Evolutionary conservation across 2,329 filamentous ascomycete genomes (phyloP), one percentile per base, ranked within the genome.

Genomic region (Scytalidium sp.): DNA sequence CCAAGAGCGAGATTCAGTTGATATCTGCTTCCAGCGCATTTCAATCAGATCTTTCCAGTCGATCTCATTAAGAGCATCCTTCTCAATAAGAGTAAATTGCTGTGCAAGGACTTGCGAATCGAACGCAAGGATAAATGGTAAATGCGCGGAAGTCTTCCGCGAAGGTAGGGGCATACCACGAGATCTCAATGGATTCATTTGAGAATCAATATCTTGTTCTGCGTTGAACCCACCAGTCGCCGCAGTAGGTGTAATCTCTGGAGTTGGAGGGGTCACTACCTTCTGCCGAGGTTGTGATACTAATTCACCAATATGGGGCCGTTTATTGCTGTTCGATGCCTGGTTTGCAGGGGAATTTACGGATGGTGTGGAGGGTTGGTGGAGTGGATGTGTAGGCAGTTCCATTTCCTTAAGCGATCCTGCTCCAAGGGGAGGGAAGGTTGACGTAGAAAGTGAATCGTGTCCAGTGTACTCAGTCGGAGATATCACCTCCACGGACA

Each of bases 1-100:
- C 89, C 89, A 94, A 19, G 90, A 89, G 47, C 84, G 80, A 29
- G 83, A 80, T 52, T 85, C 75, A 45, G 78, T 83, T 43, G 79
- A 80, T 15, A 80, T 77, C 58, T 90, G 83, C 64, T 88, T 90
- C 88, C 89, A 93, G 45, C 82, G 82, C 77, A 94, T 85, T 48
- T 91, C 87, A 48, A 93, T 88, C 11, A 94, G 75, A 58, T 94
- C 89, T 64, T 88, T 90, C 89, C 89, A 94, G 68, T 93, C 88
- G 54, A 94, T 88, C 66, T 93, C 89, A 58, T 90, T 88, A 19
- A 94, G 74, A 1, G 88, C 89, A 63, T 93, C 89, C 65, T 93
- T 92, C 63, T 94, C 89, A 43, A 94, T 89, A 27, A 94, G 76
- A 0, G 88, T 93, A 58, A 94, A 89, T 60, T 94, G 89, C 65